These are phyloP conservation scores for Aspergillus affinis DNA, from an alignment of 495 filamentous ascomycete genomes.

Conservation along the genomic window DNA sequence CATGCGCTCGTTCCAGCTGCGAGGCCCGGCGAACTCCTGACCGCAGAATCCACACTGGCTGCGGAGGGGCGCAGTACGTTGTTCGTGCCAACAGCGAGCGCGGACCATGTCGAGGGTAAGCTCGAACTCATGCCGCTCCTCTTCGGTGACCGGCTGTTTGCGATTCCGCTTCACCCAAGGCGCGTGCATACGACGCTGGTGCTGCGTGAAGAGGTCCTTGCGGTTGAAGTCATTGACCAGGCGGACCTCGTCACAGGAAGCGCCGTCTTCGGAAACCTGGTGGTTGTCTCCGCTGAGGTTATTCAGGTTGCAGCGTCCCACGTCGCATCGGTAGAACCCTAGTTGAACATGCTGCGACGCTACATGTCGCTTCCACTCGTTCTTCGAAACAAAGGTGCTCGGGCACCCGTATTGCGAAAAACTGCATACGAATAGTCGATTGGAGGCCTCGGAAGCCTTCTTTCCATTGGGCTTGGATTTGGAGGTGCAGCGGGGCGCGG, in stretches of 20 bases:
- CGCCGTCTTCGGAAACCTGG: background rate
- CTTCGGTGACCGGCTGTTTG: constrained; percentile 42
- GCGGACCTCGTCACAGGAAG: constrained; percentile 2
- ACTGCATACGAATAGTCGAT: constrained; percentile 74
- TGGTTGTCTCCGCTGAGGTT: constrained; percentile 9
- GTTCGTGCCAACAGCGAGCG: constrained; percentile 55
- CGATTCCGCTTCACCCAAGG: constrained; percentile 46
- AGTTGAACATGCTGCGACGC: constrained; percentile 76
- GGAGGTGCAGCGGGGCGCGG: constrained; percentile 1
- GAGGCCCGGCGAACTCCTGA: constrained; percentile 56
- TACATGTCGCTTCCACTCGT: constrained; percentile 96
- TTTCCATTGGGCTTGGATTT: constrained; percentile 12
- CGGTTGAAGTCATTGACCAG: constrained; percentile 76
- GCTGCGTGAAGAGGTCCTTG: constrained; percentile 91
- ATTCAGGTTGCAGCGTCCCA: constrained; percentile 56
- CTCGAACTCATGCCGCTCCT: constrained; percentile 41
- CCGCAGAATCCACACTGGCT: constrained; percentile 72
- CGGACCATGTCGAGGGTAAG: constrained; percentile 48
- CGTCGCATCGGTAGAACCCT: constrained; percentile 77
- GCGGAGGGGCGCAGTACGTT: constrained; percentile 59
- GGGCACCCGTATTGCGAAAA: constrained; percentile 81
- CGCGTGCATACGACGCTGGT: constrained; percentile 89
- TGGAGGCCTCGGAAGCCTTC: constrained; percentile 28
- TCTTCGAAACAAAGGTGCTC: constrained; percentile 86
- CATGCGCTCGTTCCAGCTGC: constrained; percentile 80